A percentile compares a stretch with the other conserved stretches of the same genome.
Evolutionary conservation across 371 early-diverging fungal species (phyloP).

Genomic region (Mucor plumbeus): DNA sequence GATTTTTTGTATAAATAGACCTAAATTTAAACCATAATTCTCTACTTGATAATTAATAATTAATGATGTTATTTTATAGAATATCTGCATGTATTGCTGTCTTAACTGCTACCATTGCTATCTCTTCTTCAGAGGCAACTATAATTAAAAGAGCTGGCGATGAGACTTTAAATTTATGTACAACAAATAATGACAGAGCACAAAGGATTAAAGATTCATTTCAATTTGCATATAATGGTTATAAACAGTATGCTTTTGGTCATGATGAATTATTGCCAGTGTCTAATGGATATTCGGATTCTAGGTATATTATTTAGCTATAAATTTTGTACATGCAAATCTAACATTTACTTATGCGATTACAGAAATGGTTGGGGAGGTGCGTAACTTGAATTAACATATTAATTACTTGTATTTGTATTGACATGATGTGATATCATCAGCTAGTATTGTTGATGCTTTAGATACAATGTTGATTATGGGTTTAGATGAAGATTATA

Average conservation of each 20-base stretch:
- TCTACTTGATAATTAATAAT: not conserved
- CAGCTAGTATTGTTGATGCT: slow-evolving; percentile 81
- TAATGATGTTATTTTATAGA: not conserved
- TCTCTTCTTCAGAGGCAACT: not conserved
- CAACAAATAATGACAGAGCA: slow-evolving; percentile 6
- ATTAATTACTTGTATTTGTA: not conserved
- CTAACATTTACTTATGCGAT: too few relatives aligned
- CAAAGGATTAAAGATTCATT: slow-evolving; percentile 52
- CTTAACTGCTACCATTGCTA: not conserved
- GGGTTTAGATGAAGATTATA: slow-evolving; percentile 78
- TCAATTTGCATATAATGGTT: slow-evolving; percentile 73
- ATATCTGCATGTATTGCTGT: slow-evolving; percentile 4
- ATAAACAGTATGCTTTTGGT: slow-evolving; percentile 55
- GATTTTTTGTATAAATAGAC: not conserved
- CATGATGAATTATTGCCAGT: slow-evolving; percentile 57
- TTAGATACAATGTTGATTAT: slow-evolving; percentile 87
- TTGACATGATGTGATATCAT: not conserved
- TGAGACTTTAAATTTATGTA: not conserved
- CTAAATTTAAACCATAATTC: not conserved
- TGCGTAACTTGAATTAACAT: not conserved
- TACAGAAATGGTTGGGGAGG: slow-evolving; percentile 61
- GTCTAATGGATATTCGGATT: slow-evolving; percentile 38
- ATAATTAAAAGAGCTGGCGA: not conserved
- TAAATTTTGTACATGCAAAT: too few relatives aligned
- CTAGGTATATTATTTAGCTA: slow-evolving; percentile 14